Conservation (phyloP, 2,329 filamentous ascomycete genomes). For the Cladorrhinum sp. region DNA sequence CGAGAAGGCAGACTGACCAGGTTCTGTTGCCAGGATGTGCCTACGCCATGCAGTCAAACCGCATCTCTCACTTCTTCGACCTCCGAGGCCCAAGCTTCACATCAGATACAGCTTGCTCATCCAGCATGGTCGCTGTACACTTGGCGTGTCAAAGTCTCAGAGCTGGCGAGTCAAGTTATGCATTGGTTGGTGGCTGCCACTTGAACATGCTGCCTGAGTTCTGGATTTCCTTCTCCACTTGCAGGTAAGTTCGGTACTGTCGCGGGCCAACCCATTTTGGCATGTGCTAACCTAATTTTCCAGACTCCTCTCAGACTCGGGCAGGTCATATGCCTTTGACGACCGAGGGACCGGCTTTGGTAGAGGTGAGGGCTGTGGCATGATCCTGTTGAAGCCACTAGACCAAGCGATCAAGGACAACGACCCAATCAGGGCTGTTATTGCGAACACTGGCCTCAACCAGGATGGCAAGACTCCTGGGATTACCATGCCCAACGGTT, state of each 20-base stretch:
- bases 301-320: conserved; percentile 49
- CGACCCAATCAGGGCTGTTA: conserved; percentile 52
- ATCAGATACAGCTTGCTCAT: conserved; percentile 52
- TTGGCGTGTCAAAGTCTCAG: conserved; percentile 48
- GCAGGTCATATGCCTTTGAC: conserved; percentile 52
- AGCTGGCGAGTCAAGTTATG: conserved; percentile 43
- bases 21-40: conserved; percentile 39
- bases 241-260: conserved; percentile 37
- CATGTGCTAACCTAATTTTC: conserved; percentile 11
- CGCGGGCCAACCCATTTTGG: neutral
- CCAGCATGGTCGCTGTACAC: conserved; percentile 49
- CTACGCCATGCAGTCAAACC: conserved; percentile 52
- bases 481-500: conserved; percentile 53
- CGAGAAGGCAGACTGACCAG: neutral
- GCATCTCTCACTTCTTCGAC: conserved; percentile 55
- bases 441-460: conserved; percentile 49
- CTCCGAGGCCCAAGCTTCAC: conserved; percentile 52
- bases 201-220: conserved; percentile 48
- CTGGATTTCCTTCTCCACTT: conserved; percentile 45
- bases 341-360: conserved; percentile 55
- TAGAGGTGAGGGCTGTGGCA: conserved; percentile 56
- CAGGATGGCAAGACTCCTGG: conserved; percentile 56
- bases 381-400: conserved; percentile 56
- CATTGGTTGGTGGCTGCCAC: conserved; percentile 47
- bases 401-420: conserved; percentile 52